Conservation (phyloP, 352 stramenopile genomes). For the Globisporangium orthogonon region DNA sequence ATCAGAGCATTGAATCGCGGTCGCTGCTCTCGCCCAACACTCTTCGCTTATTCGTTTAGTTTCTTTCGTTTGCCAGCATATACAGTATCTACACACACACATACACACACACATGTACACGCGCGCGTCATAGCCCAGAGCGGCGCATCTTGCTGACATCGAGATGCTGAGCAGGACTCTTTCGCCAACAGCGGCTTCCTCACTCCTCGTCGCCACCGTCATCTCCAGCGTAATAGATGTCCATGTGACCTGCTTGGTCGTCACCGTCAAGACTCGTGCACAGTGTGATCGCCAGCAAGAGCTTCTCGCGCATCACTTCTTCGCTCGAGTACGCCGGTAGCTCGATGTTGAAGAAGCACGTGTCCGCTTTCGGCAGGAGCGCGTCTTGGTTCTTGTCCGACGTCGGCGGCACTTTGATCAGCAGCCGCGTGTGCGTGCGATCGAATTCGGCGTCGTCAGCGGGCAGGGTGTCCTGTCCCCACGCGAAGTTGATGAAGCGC, state of each 20-base stretch:
- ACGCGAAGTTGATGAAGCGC: slow-evolving; percentile 82
- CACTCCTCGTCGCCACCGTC: slow-evolving; percentile 45
- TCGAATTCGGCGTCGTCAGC: slow-evolving; percentile 78
- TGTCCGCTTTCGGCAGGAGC: slow-evolving; percentile 71
- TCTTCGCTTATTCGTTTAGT: not conserved
- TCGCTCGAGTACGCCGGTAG: slow-evolving; percentile 70
- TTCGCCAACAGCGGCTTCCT: slow-evolving; percentile 9
- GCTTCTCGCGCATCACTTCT: slow-evolving; percentile 58
- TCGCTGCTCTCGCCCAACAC: not conserved
- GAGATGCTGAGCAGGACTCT: slow-evolving; percentile 13
- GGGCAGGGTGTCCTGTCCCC: slow-evolving; percentile 74
- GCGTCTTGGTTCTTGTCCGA: slow-evolving; percentile 34
- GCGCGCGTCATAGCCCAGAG: not conserved
- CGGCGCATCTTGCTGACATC: no score
- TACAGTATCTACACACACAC: not conserved
- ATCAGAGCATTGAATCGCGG: not conserved
- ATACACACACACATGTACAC: slow-evolving; percentile 1
- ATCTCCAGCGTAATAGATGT: slow-evolving; percentile 68
- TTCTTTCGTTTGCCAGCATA: not conserved
- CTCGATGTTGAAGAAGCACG: slow-evolving; percentile 85
- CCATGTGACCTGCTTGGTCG: slow-evolving; percentile 55
- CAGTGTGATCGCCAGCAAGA: slow-evolving; percentile 67
- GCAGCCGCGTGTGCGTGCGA: slow-evolving; percentile 59
- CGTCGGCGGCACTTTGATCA: slow-evolving; percentile 58
- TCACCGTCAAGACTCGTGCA: slow-evolving; percentile 82